These are phyloP conservation scores for Camellia lanceoleosa DNA, from an alignment of 148 eudicot genomes.

Conservation along the genomic window DNA sequence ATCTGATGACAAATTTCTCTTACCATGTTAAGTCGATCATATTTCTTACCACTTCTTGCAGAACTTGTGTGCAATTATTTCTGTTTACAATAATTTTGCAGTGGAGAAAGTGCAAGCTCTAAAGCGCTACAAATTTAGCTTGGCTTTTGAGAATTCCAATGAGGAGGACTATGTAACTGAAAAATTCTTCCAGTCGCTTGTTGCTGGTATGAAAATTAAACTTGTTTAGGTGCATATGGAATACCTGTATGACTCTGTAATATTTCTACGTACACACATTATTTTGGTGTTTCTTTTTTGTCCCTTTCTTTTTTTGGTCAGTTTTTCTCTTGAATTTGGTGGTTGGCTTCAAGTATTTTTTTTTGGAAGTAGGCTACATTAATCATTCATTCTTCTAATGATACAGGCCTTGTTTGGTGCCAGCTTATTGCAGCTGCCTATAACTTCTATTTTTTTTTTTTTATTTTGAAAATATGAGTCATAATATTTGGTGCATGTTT, in stretches of 20 bases:
- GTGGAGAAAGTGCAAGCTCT: constrained; percentile 86
- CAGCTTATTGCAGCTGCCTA: too few species aligned
- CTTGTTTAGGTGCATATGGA: constrained; percentile 1
- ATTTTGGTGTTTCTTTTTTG: neutral
- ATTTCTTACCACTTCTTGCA: neutral
- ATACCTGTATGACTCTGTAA: neutral
- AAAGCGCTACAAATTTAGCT: constrained; percentile 83
- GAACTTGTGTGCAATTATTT: constrained; percentile 7
- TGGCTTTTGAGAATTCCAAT: constrained; percentile 96
- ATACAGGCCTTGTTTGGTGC: too few species aligned
- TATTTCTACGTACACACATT: neutral
- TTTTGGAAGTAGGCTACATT: neutral
- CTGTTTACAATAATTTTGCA: constrained; percentile 30
- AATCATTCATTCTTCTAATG: neutral
- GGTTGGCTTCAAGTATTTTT: neutral
- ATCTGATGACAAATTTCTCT: neutral
- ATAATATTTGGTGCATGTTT: too few species aligned
- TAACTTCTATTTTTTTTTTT: too few species aligned
- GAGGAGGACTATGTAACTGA: constrained; percentile 99
- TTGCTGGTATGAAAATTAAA: constrained; percentile 61
- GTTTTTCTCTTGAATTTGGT: neutral
- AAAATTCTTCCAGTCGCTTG: constrained; percentile 95
- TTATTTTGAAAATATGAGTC: too few species aligned
- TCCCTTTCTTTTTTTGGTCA: neutral
- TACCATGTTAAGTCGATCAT: neutral